These are phyloP conservation scores for Batkoa obscura DNA, from an alignment of 371 early-diverging fungal genomes.

Conservation along the genomic window DNA sequence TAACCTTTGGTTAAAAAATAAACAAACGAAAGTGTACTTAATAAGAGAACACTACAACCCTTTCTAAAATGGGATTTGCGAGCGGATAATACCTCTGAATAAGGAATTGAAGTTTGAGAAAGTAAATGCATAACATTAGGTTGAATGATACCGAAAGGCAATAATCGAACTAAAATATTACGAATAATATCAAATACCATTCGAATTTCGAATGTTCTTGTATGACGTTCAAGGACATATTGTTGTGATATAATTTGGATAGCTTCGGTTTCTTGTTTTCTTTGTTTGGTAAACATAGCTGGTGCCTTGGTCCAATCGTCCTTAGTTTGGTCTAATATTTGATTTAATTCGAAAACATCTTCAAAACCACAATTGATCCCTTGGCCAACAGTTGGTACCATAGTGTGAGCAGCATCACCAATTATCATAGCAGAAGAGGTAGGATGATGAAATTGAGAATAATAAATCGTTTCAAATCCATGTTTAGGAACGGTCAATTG, in stretches of 20 bases:
- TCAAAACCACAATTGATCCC: slow-evolving; percentile 5
- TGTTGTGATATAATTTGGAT: background rate
- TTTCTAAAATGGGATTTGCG: no score
- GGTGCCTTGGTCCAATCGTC: slow-evolving; percentile 2
- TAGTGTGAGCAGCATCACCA: slow-evolving; percentile 6
- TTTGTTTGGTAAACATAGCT: background rate
- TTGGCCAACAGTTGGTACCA: slow-evolving; percentile 4
- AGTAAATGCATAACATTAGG: background rate
- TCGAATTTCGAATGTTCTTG: background rate
- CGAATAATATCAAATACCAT: background rate
- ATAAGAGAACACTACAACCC: no score
- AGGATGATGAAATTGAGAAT: slow-evolving; percentile 4
- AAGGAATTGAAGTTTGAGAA: background rate
- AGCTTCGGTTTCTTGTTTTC: slow-evolving; percentile 1
- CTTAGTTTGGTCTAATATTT: background rate
- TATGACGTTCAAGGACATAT: background rate
- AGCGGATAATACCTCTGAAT: no score
- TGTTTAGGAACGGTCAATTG: no score
- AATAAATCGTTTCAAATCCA: no score
- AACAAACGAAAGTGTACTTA: no score
- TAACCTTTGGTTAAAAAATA: no score
- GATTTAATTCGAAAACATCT: background rate
- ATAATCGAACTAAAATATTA: background rate
- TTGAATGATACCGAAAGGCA: background rate
- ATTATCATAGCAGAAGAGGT: background rate